Evolutionary conservation across 1,139 yeast species (phyloP).

Genomic region (Zygosaccharomyces sapae): DNA sequence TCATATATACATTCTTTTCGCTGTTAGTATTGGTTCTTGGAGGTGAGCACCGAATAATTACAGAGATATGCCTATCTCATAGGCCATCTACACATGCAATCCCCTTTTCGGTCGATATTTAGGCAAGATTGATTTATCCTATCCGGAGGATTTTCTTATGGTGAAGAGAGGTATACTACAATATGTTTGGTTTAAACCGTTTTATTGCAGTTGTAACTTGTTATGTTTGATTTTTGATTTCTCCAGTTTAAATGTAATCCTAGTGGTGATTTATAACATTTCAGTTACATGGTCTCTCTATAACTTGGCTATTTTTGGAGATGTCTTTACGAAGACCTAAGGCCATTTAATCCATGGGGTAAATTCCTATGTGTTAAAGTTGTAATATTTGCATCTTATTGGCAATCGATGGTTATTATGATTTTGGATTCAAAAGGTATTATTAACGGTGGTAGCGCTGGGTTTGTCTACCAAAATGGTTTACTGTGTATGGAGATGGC

Average conservation of each 20-base stretch:
- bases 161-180: slow-evolving; percentile 86
- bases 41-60: slow-evolving; percentile 83
- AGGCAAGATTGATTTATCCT: slow-evolving; percentile 72
- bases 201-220: slow-evolving; percentile 57
- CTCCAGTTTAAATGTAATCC: slow-evolving; percentile 29
- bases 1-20: slow-evolving; percentile 86
- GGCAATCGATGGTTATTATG: slow-evolving; percentile 84
- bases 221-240: slow-evolving; percentile 48
- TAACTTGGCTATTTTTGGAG: slow-evolving; percentile 87
- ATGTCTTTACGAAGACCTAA: slow-evolving; percentile 70
- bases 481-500: slow-evolving; percentile 79
- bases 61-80: slow-evolving; percentile 64
- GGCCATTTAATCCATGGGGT: slow-evolving; percentile 82
- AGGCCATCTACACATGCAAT: slow-evolving; percentile 73
- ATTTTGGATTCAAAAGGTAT: slow-evolving; percentile 54
- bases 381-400: slow-evolving; percentile 90
- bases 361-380: slow-evolving; percentile 90
- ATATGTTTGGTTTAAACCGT: slow-evolving; percentile 92
- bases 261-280: slow-evolving; percentile 64
- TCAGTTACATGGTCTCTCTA: slow-evolving; percentile 81
- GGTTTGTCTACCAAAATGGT: slow-evolving; percentile 71
- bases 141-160: slow-evolving; percentile 70
- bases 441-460: slow-evolving; percentile 40
- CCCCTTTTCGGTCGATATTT: slow-evolving; percentile 45
- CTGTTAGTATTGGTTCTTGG: slow-evolving; percentile 80